Evolutionary conservation across 345 rosid genomes (phyloP).

Genomic region (Linum trigynum): DNA sequence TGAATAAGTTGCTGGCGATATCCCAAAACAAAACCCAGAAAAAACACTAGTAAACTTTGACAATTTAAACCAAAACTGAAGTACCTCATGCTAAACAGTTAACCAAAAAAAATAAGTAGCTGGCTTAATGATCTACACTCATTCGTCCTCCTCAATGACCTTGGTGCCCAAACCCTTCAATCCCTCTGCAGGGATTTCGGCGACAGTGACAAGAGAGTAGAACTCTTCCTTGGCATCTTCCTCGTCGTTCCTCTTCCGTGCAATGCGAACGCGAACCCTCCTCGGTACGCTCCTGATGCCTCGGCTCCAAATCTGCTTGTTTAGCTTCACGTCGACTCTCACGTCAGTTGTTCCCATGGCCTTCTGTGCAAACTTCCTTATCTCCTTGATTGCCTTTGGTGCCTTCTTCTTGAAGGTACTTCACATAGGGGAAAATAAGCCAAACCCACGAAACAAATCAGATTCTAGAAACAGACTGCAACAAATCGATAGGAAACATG

Average conservation of each 20-base stretch:
- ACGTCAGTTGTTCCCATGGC: constrained; percentile 64
- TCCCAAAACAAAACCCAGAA: no score
- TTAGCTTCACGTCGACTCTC: constrained; percentile 71
- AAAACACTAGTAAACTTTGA: no score
- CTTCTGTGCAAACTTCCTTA: constrained; percentile 71
- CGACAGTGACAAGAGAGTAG: constrained; percentile 54
- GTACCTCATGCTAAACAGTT: no score
- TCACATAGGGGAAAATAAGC: constrained; percentile 14
- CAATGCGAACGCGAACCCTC: constrained; percentile 63
- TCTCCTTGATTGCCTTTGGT: constrained; percentile 75
- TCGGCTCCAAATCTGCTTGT: constrained; percentile 76
- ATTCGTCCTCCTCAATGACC: constrained; percentile 50
- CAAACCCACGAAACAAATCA: not conserved
- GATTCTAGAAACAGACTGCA: not conserved
- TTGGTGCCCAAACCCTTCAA: constrained; percentile 54
- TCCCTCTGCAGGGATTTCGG: constrained; percentile 52
- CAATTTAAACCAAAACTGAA: no score
- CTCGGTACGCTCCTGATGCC: constrained; percentile 76
- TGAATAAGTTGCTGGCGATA: no score
- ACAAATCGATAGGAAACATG: not conserved
- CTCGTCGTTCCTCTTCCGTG: constrained; percentile 71
- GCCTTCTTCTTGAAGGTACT: constrained; percentile 93
- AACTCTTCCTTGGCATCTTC: constrained; percentile 85
- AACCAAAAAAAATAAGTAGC: not conserved
- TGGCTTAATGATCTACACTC: constrained; percentile 5